Conservation (phyloP, 2,329 filamentous ascomycete genomes). For the Colletotrichum spaethianum region DNA sequence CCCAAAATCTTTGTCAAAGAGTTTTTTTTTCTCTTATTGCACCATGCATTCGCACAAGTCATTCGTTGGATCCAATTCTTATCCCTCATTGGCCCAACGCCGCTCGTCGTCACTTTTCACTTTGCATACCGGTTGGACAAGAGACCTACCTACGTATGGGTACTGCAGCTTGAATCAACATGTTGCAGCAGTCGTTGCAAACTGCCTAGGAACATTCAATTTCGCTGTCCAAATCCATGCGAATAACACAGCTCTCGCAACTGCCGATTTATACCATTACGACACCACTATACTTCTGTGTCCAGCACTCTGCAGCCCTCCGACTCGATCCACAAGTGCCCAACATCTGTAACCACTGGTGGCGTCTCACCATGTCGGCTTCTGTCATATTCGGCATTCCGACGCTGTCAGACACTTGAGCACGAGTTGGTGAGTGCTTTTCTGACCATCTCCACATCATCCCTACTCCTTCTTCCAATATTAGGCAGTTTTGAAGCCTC, state of each 20-base stretch:
- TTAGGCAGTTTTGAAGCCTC: slow-evolving; percentile 4
- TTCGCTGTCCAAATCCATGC: slow-evolving; percentile 11
- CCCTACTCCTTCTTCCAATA: neutral
- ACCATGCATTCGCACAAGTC: slow-evolving; percentile 6
- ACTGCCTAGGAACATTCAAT: slow-evolving; percentile 10
- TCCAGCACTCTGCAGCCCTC: slow-evolving; percentile 9
- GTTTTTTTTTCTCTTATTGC: slow-evolving; percentile 3
- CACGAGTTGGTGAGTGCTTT: slow-evolving; percentile 10
- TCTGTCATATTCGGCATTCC: neutral
- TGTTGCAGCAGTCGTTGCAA: slow-evolving; percentile 28
- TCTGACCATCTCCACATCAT: slow-evolving; percentile 6
- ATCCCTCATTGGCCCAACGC: neutral
- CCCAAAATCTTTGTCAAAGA: slow-evolving; percentile 1
- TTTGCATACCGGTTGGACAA: slow-evolving; percentile 5
- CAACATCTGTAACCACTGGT: slow-evolving; percentile 11
- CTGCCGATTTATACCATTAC: neutral
- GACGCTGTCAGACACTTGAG: slow-evolving; percentile 13
- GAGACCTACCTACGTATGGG: neutral
- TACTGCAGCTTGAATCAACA: slow-evolving; percentile 21
- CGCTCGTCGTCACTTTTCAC: slow-evolving; percentile 6
- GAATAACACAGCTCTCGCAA: neutral
- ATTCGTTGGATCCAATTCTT: slow-evolving; percentile 9
- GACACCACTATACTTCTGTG: neutral
- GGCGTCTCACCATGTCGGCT: slow-evolving; percentile 9
- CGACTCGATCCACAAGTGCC: slow-evolving; percentile 1